Conservation (phyloP, 805 yeast species). For the Myxozyma vanderwaltii region DNA sequence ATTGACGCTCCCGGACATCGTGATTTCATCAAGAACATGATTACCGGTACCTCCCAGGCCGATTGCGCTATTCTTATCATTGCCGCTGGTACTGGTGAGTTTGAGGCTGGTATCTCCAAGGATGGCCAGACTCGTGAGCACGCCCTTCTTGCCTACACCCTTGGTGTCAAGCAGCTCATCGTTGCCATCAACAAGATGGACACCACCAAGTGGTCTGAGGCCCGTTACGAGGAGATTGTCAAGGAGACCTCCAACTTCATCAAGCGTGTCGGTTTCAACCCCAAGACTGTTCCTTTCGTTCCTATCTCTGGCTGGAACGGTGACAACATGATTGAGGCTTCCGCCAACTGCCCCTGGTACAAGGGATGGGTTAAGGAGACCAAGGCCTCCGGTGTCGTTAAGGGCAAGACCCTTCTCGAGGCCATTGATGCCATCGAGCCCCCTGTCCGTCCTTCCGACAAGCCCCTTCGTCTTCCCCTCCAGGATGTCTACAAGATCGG, state of each 20-base stretch:
- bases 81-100: conserved; percentile 92
- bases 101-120: conserved; percentile 93
- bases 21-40: conserved; percentile 95
- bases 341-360: conserved; percentile 84
- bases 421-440: conserved; percentile 84
- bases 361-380: conserved; percentile 83
- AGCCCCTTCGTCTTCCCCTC: conserved; percentile 86
- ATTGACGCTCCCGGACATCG: conserved; percentile 97
- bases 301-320: conserved; percentile 93
- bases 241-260: conserved; percentile 78
- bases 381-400: conserved; percentile 61
- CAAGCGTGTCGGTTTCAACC: conserved; percentile 84
- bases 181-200: conserved; percentile 96
- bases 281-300: conserved; percentile 80
- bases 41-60: conserved; percentile 93
- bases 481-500: conserved; percentile 93
- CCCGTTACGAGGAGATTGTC: conserved; percentile 74
- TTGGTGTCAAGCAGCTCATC: conserved; percentile 83
- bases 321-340: conserved; percentile 87
- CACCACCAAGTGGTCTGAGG: conserved; percentile 84
- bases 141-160: conserved; percentile 86
- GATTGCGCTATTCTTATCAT: conserved; percentile 88
- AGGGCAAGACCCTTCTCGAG: conserved; percentile 82
- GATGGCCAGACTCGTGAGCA: conserved; percentile 96
- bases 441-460: conserved; percentile 78